A percentile compares a stretch with the other conserved stretches of the same genome.
Evolutionary conservation across 2,329 filamentous ascomycete genomes (phyloP).

Genomic region (Xylaria multiplex): DNA sequence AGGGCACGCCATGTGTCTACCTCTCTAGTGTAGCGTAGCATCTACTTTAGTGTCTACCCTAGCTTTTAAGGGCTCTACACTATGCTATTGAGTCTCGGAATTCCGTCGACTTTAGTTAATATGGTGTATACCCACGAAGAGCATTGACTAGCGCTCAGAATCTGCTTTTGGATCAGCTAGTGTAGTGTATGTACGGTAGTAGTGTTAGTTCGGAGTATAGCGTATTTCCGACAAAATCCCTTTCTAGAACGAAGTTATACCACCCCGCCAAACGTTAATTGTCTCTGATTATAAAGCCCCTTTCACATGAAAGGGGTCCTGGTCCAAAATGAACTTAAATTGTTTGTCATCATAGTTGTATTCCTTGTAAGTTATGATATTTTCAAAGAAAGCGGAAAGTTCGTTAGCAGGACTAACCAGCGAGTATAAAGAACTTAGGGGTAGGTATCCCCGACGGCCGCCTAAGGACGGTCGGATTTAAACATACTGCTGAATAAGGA

Average conservation of each 20-base stretch:
- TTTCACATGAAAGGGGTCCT: neutral
- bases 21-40: too few species aligned
- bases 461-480: conserved; percentile 17
- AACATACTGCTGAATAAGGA: conserved; percentile 15
- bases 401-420: neutral
- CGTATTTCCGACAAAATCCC: neutral
- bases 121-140: neutral
- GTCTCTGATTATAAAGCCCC: conserved; percentile 1
- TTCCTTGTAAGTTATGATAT: too few species aligned
- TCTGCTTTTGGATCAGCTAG: neutral
- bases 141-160: neutral
- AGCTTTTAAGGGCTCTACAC: neutral
- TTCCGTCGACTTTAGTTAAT: neutral
- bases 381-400: too few species aligned
- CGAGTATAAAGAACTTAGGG: neutral
- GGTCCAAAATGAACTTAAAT: neutral
- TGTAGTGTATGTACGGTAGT: too few species aligned
- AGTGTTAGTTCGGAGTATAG: neutral
- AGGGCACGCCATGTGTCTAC: neutral
- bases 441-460: neutral
- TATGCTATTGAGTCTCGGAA: conserved; percentile 8
- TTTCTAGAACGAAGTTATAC: neutral
- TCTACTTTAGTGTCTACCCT: neutral
- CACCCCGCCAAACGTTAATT: conserved; percentile 8
- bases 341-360: neutral